phyloP scores from a whole-genome alignment of 2,329 filamentous ascomycete species.

The Mariannaea sp. region DNA sequence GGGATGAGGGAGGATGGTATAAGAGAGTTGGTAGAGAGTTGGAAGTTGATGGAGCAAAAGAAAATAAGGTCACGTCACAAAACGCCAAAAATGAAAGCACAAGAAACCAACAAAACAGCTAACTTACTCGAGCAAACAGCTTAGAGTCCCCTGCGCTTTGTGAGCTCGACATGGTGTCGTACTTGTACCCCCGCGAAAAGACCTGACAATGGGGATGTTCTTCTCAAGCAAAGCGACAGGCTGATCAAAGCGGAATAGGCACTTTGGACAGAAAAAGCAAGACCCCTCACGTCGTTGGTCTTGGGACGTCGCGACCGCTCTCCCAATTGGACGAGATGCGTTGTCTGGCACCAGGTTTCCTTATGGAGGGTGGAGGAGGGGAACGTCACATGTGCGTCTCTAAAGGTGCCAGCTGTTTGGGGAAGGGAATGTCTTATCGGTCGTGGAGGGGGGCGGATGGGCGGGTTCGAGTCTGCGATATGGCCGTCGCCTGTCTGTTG shows the following conservation, averaged over 20 bases:
- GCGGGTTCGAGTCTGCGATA: slow-evolving; percentile 11
- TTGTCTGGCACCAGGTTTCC: slow-evolving; percentile 27
- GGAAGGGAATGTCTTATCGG: slow-evolving; percentile 25
- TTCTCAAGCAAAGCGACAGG: slow-evolving; percentile 18
- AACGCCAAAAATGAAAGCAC: slow-evolving; percentile 27
- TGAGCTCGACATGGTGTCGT: slow-evolving; percentile 57
- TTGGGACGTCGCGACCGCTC: slow-evolving; percentile 24
- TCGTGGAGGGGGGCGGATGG: slow-evolving; percentile 9
- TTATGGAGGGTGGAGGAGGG: slow-evolving; percentile 35
- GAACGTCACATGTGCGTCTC: slow-evolving; percentile 37
- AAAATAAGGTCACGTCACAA: slow-evolving; percentile 22
- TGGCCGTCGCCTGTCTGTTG: not conserved
- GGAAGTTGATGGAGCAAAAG: slow-evolving; percentile 11
- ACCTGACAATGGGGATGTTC: slow-evolving; percentile 22
- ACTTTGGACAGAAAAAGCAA: slow-evolving; percentile 21
- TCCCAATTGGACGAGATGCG: slow-evolving; percentile 35
- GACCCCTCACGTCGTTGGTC: slow-evolving; percentile 34
- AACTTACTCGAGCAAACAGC: slow-evolving; percentile 98
- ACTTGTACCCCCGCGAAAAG: slow-evolving; percentile 34
- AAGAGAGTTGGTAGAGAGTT: slow-evolving; percentile 2
- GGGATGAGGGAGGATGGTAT: not conserved
- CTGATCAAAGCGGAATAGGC: slow-evolving; percentile 33
- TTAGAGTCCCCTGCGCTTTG: slow-evolving; percentile 89
- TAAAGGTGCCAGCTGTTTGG: slow-evolving; percentile 10
- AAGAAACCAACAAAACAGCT: slow-evolving; percentile 41